These are phyloP conservation scores for Talaromyces trachyspermus DNA, from an alignment of 495 filamentous ascomycete genomes.

Conservation along the genomic window DNA sequence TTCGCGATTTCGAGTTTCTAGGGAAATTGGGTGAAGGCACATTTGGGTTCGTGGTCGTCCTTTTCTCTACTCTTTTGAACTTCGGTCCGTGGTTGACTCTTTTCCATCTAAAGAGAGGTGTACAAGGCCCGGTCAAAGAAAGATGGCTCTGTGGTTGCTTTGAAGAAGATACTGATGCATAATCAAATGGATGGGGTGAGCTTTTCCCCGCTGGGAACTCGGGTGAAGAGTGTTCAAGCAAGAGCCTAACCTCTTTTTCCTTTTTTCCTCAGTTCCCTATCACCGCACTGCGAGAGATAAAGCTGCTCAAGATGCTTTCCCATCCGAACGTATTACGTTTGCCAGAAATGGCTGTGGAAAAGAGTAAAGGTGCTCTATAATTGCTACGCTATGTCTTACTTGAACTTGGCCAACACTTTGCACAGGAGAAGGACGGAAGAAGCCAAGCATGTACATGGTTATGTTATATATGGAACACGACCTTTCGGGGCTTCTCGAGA, in stretches of 20 bases:
- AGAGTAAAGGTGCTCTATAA: constrained; percentile 49
- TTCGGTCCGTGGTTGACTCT: neutral
- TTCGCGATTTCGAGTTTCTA: constrained; percentile 78
- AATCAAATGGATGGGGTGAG: constrained; percentile 88
- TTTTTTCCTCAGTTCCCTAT: constrained; percentile 66
- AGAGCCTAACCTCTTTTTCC: constrained; percentile 11
- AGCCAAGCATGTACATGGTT: constrained; percentile 95
- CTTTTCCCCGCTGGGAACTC: constrained; percentile 7
- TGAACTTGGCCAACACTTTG: neutral
- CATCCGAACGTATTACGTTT: constrained; percentile 83
- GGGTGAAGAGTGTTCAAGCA: neutral
- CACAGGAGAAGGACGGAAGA: constrained; percentile 66
- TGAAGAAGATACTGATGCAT: constrained; percentile 98
- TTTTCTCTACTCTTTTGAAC: neutral
- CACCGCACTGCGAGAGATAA: constrained; percentile 95
- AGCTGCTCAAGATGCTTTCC: constrained; percentile 86
- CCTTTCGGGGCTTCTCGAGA: constrained; percentile 89
- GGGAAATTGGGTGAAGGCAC: constrained; percentile 96
- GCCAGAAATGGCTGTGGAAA: constrained; percentile 94
- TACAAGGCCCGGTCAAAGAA: constrained; percentile 77
- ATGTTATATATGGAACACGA: constrained; percentile 99
- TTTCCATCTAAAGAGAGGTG: constrained; percentile 57
- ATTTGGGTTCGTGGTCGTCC: constrained; percentile 58
- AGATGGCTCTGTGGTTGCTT: constrained; percentile 64
- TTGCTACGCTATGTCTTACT: constrained; percentile 10